Evolutionary conservation across 2,329 filamentous ascomycete genomes (phyloP), one percentile per base, ranked within the genome.

Genomic region (Scytalidium lignicola): DNA sequence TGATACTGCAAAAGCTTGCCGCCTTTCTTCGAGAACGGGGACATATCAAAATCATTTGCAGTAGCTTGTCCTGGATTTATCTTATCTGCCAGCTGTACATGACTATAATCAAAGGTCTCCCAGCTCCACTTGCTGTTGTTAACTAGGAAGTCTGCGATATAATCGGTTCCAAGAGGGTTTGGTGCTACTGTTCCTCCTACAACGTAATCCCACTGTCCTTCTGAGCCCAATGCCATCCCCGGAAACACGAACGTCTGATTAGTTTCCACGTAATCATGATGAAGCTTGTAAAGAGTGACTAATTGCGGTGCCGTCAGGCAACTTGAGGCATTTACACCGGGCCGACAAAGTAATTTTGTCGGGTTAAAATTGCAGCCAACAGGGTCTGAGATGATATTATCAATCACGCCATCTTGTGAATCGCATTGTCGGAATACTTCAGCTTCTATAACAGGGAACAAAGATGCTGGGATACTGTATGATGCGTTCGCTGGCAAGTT

Each of bases 341-440:
- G 65, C 54, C 63, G 74, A 74, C 67, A 70, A 12, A 64, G 62
- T 40, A 70, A 51, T 2, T 58, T 55, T 43, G 64, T 60, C 1
- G 67, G 57, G 44, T 61, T 51, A 2, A 65, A 66, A n/a, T 60
- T 51, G 46, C 68, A 70, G 21, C 65, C 60, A n/a, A 32, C 41
- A 5, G 69, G 64, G 40, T 69, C 64, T 47, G 69, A 67, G 18
- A 72, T 63, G 41, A 72, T 70, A 7, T 72, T 72, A 56, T 79
- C 76, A 9, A 62, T 58, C 12, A 70, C 68, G 17, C 73, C 72
- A 54, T 79, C 76, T 6, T 75, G 61, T 2, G 57, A 56, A 53
- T 79, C 75, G 57, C 76, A 79, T 57, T 78, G 74, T 12, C 65
- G 63, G 26, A 78, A 37, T 15, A 70, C 65, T 51, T 69, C 67